phyloP scores from a whole-genome alignment of 805 yeast species.

The Torulaspora delbrueckii region DNA sequence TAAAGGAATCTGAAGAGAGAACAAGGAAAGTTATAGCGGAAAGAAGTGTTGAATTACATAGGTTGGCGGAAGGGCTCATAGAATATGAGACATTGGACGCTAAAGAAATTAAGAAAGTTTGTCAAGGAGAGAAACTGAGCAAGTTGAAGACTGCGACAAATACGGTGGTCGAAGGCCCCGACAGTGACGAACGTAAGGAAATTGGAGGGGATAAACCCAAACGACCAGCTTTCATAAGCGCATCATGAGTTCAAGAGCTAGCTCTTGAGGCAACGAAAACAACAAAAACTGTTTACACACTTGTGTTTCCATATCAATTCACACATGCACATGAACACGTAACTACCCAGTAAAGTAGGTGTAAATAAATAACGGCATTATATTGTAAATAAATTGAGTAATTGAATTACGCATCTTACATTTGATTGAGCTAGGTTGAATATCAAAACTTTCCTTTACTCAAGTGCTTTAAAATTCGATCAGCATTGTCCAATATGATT shows the following conservation, averaged over 20 bases:
- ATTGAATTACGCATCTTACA: conserved; percentile 2
- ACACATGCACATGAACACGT: conserved; percentile 4
- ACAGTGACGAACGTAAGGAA: conserved; percentile 42
- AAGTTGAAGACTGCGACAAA: conserved; percentile 68
- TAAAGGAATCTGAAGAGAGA: conserved; percentile 73
- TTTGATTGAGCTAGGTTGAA: background rate
- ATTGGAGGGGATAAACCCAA: conserved; percentile 33
- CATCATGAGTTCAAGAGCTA: conserved; percentile 9
- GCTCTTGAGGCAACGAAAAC: background rate
- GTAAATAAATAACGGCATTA: conserved; percentile 11
- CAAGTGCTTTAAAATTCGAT: background rate
- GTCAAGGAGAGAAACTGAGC: conserved; percentile 69
- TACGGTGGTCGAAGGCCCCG: conserved; percentile 61
- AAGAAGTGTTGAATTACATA: conserved; percentile 63
- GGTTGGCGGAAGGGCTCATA: conserved; percentile 87
- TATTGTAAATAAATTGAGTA: conserved; percentile 8
- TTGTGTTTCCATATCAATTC: background rate
- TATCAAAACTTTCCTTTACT: background rate
- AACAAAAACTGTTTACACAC: background rate
- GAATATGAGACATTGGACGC: conserved; percentile 93
- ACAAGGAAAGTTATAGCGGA: conserved; percentile 63
- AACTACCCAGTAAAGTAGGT: conserved; percentile 11
- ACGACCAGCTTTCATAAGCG: conserved; percentile 32
- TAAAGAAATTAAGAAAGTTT: conserved; percentile 83
- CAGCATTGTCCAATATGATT: background rate